Percentiles rank a stretch among this genome's conserved stretches.
Conservation (phyloP, 805 yeast genomes). For the Kodamaea fukazawae region DNA sequence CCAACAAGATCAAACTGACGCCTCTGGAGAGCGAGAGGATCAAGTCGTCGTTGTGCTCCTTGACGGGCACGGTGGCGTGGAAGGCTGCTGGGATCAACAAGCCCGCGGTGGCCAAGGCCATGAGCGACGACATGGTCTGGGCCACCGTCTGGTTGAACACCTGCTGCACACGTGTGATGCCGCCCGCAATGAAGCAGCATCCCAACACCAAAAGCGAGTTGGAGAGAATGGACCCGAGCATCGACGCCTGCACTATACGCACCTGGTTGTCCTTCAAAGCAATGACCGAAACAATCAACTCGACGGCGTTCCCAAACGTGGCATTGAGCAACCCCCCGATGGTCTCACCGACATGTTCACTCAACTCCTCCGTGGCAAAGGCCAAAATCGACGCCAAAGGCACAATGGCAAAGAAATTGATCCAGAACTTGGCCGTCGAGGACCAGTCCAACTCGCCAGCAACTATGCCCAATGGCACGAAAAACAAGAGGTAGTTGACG, state of each 20-base stretch:
- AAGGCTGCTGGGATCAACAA: slow-evolving; percentile 94
- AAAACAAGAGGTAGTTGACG: slow-evolving; percentile 70
- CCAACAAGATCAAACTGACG: slow-evolving; percentile 73
- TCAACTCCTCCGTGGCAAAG: slow-evolving; percentile 88
- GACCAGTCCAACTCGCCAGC: slow-evolving; percentile 62
- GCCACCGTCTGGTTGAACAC: slow-evolving; percentile 94
- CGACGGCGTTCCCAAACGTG: slow-evolving; percentile 97
- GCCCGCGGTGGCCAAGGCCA: slow-evolving; percentile 88
- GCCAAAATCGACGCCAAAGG: slow-evolving; percentile 91
- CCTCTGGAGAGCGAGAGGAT: slow-evolving; percentile 81
- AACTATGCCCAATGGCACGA: slow-evolving; percentile 87
- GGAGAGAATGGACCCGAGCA: slow-evolving; percentile 92
- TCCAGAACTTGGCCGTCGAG: slow-evolving; percentile 54
- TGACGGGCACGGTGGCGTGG: slow-evolving; percentile 67
- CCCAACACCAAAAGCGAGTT: slow-evolving; percentile 88
- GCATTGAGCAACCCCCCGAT: slow-evolving; percentile 94
- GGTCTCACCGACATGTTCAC: slow-evolving; percentile 86
- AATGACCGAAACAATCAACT: slow-evolving; percentile 88
- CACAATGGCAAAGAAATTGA: slow-evolving; percentile 86
- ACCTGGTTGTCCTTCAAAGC: slow-evolving; percentile 85
- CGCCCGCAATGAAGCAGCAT: slow-evolving; percentile 93
- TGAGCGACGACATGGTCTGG: slow-evolving; percentile 92
- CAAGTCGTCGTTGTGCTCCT: slow-evolving; percentile 32
- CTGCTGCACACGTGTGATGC: slow-evolving; percentile 81
- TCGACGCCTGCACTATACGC: slow-evolving; percentile 93